Evolutionary conservation across 306 rosid species (phyloP).

Genomic region (Inga leiocalycina): DNA sequence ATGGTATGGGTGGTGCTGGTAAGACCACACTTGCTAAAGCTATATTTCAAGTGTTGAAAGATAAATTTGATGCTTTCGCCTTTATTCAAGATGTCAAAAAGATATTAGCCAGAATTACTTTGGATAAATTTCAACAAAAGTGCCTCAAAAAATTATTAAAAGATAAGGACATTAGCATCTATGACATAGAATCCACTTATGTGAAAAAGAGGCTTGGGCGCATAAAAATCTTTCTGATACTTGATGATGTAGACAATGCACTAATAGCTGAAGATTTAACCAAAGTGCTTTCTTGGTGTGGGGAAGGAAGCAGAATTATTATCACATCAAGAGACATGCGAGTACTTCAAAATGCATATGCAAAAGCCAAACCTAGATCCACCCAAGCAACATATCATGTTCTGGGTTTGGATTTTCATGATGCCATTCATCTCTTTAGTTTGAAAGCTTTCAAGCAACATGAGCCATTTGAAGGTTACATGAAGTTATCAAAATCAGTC

Average conservation of each 20-base stretch:
- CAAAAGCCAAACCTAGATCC: no score
- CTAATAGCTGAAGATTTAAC: neutral
- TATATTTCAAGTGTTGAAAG: neutral
- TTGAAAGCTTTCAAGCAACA: neutral
- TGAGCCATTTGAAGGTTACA: neutral
- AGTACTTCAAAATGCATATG: neutral
- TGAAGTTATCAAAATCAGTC: neutral
- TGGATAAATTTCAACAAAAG: neutral
- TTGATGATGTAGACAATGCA: conserved; percentile 14
- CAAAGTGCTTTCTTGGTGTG: neutral
- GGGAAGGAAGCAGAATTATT: conserved; percentile 22
- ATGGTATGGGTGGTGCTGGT: no score
- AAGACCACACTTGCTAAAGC: neutral
- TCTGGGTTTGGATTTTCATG: neutral
- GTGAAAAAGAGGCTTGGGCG: neutral
- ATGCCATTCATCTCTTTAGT: conserved; percentile 29
- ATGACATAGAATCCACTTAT: neutral
- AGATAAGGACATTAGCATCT: neutral
- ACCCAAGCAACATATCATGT: neutral
- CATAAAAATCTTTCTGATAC: neutral
- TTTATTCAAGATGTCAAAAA: conserved; percentile 1
- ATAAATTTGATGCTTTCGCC: neutral
- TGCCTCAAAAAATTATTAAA: neutral
- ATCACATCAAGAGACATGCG: conserved; percentile 17
- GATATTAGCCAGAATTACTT: neutral